Conservation (phyloP, 345 rosid species). For the Populus pruinosa region DNA sequence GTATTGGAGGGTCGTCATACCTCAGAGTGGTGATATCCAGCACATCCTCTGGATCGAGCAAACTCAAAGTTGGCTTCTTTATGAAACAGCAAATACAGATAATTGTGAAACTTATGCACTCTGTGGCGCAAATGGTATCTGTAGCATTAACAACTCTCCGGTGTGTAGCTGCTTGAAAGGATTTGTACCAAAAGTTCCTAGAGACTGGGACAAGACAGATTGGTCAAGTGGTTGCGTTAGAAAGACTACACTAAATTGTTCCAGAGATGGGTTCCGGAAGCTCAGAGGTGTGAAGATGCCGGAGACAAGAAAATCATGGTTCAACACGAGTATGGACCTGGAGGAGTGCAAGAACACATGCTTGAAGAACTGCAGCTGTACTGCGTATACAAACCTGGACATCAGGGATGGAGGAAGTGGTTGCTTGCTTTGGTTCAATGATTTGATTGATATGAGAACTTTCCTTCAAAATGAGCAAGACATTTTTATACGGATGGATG, state of each 20-base stretch:
- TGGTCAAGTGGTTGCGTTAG: conserved; percentile 1
- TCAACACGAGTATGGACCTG: too few species aligned
- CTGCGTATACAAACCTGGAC: too few species aligned
- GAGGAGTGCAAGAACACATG: too few species aligned
- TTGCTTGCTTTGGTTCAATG: background rate
- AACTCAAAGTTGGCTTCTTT: background rate
- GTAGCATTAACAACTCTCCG: too few species aligned
- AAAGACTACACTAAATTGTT: background rate
- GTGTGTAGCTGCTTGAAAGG: background rate
- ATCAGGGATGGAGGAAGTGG: background rate
- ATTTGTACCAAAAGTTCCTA: background rate
- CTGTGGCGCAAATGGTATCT: too few species aligned
- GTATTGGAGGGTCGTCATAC: background rate
- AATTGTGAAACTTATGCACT: too few species aligned
- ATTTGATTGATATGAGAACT: conserved; percentile 1
- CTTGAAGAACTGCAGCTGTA: too few species aligned
- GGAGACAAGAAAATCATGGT: background rate
- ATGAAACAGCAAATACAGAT: too few species aligned
- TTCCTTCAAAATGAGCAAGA: background rate
- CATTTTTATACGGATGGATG: background rate
- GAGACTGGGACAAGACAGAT: background rate
- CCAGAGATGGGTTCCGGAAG: conserved; percentile 15
- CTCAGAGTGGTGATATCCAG: background rate
- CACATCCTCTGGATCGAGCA: background rate
- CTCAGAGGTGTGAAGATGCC: conserved; percentile 2